Percentiles rank a stretch among this genome's conserved stretches.
phyloP scores from a whole-genome alignment of 2,329 filamentous ascomycete genomes.

The Apiospora sp. region DNA sequence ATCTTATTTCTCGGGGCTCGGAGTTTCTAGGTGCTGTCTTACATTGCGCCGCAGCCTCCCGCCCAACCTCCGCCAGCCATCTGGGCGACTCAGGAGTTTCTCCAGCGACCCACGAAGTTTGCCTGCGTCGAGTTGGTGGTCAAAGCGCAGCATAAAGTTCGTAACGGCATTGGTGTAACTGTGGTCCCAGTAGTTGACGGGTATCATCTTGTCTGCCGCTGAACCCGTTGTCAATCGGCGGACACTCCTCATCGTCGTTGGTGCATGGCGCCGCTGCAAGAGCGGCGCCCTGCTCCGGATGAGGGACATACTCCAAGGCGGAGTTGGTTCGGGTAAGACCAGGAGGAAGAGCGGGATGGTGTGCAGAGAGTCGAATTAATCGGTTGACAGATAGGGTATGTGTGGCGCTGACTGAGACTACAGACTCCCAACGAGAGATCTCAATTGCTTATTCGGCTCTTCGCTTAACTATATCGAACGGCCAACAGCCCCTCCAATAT shows the following conservation, averaged over 20 bases:
- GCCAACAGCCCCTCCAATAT: too few species aligned
- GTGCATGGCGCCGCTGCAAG: conserved; percentile 26
- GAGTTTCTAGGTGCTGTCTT: background rate
- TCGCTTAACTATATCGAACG: background rate
- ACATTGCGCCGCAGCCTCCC: conserved; percentile 27
- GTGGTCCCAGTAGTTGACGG: conserved; percentile 39
- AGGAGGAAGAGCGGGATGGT: background rate
- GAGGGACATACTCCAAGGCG: background rate
- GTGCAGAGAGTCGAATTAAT: background rate
- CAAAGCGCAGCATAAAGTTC: conserved; percentile 38
- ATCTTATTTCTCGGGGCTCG: too few species aligned
- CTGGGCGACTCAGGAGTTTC: conserved; percentile 27
- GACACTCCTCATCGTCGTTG: background rate
- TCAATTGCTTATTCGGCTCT: background rate
- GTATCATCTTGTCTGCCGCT: conserved; percentile 35
- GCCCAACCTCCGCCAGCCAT: conserved; percentile 39
- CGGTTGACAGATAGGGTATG: background rate
- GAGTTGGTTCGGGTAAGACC: background rate
- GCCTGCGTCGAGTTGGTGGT: conserved; percentile 37
- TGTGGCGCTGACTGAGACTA: background rate
- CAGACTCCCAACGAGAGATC: background rate
- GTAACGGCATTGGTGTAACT: conserved; percentile 35
- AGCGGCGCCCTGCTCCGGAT: background rate
- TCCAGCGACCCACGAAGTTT: conserved; percentile 33
- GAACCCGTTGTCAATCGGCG: too few species aligned